Evolutionary conservation across 2,329 filamentous ascomycete species (phyloP).

Genomic region (Aureobasidium leucospermi): DNA sequence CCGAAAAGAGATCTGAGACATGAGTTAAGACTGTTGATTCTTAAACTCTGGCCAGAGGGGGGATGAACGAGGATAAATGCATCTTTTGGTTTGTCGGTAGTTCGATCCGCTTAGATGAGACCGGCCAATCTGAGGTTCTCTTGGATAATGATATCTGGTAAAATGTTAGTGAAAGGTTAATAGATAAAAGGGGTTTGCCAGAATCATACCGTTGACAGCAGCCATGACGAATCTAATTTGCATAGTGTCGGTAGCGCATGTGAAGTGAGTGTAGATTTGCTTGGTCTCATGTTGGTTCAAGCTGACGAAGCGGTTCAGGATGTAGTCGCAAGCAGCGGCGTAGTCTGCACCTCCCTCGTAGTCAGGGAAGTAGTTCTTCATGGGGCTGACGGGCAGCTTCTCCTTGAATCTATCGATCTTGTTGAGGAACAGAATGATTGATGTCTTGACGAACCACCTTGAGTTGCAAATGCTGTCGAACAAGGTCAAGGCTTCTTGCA

Average conservation of each 20-base stretch:
- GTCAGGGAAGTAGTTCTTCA: conserved; percentile 71
- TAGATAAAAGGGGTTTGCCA: neutral
- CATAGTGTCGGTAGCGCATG: conserved; percentile 95
- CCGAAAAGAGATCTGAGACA: neutral
- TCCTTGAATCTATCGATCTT: conserved; percentile 58
- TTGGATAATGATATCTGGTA: conserved; percentile 97
- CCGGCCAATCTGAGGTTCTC: conserved; percentile 96
- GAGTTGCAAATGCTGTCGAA: conserved; percentile 48
- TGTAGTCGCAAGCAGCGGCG: conserved; percentile 93
- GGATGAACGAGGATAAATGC: neutral
- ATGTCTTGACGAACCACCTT: conserved; percentile 45
- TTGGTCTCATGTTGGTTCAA: conserved; percentile 99
- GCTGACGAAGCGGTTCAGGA: conserved; percentile 89
- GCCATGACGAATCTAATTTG: conserved; percentile 99
- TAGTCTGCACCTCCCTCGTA: conserved; percentile 95
- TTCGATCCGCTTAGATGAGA: conserved; percentile 61
- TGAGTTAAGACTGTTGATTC: conserved; percentile 7
- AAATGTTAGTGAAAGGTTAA: conserved; percentile 35
- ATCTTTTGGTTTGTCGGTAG: neutral
- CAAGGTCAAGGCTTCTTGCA: conserved; percentile 48
- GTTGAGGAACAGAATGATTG: conserved; percentile 47
- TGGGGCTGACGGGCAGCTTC: conserved; percentile 64
- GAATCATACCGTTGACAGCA: conserved; percentile 81
- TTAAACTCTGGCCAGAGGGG: neutral
- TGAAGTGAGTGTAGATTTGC: conserved; percentile 99